Conservation (phyloP, 495 filamentous ascomycete species). For the Penicillium atrosanguineum region DNA sequence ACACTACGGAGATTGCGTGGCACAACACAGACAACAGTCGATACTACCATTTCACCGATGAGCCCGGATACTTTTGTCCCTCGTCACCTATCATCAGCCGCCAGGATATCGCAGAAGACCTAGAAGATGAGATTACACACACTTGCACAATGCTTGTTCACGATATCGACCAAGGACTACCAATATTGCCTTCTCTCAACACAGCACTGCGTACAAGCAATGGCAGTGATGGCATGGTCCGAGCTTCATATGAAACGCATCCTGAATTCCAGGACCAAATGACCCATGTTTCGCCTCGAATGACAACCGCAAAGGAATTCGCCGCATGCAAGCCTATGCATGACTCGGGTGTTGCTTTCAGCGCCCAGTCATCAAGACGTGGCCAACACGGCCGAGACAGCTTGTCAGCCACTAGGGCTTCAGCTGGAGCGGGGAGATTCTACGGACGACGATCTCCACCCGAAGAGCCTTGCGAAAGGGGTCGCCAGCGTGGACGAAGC, state of each 20-base stretch:
- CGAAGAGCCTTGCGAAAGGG: not conserved
- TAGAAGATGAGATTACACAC: conserved; percentile 23
- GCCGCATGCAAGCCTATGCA: not conserved
- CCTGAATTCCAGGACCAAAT: not conserved
- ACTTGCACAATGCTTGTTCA: conserved; percentile 23
- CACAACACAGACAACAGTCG: conserved; percentile 7
- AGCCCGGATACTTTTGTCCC: conserved; percentile 23
- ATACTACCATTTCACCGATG: conserved; percentile 23
- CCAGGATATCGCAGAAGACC: conserved; percentile 20
- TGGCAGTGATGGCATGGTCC: not conserved
- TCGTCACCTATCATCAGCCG: conserved; percentile 18
- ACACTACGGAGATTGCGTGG: conserved; percentile 2
- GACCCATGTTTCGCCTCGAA: not conserved
- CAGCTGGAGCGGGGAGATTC: conserved; percentile 11
- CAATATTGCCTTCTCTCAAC: conserved; percentile 15
- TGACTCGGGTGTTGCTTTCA: conserved; percentile 13
- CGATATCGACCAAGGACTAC: conserved; percentile 26
- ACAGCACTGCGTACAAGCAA: not conserved
- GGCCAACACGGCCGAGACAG: conserved; percentile 1
- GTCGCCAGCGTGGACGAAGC: conserved; percentile 13
- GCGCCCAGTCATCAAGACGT: conserved; percentile 3
- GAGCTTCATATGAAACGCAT: conserved; percentile 2
- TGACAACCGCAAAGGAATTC: not conserved
- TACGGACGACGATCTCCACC: conserved; percentile 16
- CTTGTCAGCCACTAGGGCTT: conserved; percentile 2